Conservation (phyloP, 495 filamentous ascomycete species). For the Aspergillus cavernicola region DNA sequence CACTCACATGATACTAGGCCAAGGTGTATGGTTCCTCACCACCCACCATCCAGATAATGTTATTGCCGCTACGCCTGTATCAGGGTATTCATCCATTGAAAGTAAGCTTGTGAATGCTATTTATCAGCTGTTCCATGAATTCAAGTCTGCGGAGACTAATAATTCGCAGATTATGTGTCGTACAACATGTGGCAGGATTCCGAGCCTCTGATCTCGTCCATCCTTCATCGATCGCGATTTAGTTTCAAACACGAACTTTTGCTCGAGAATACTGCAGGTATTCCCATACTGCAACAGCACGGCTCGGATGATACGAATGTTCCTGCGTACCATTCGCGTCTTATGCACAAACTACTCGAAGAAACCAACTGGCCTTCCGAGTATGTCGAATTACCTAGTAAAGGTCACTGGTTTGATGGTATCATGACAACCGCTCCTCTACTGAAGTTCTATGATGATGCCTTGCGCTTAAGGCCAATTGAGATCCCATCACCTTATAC, state of each 20-base stretch:
- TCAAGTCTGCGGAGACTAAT: not conserved
- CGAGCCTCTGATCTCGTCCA: constrained; percentile 43
- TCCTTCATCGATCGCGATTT: constrained; percentile 43
- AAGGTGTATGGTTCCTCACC: constrained; percentile 56
- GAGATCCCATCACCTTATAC: constrained; percentile 35
- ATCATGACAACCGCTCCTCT: constrained; percentile 41
- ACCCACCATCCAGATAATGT: constrained; percentile 58
- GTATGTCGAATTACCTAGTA: constrained; percentile 49
- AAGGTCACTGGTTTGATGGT: constrained; percentile 53
- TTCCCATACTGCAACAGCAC: constrained; percentile 56
- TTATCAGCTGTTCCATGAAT: not conserved
- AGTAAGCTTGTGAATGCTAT: constrained; percentile 29
- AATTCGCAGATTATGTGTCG: constrained; percentile 52
- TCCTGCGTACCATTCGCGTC: constrained; percentile 53
- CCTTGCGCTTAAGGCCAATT: not conserved
- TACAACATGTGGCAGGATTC: constrained; percentile 52
- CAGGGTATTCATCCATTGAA: constrained; percentile 58
- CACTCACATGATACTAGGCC: constrained; percentile 28
- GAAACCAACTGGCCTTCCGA: constrained; percentile 36
- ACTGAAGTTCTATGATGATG: constrained; percentile 37
- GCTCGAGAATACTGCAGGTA: constrained; percentile 46
- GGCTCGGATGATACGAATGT: constrained; percentile 57
- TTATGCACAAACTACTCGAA: constrained; percentile 45
- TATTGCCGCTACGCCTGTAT: constrained; percentile 53
- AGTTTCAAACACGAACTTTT: constrained; percentile 55